Evolutionary conservation across 2,329 filamentous ascomycete species (phyloP).

Genomic region (Pseudonectria foliicola): DNA sequence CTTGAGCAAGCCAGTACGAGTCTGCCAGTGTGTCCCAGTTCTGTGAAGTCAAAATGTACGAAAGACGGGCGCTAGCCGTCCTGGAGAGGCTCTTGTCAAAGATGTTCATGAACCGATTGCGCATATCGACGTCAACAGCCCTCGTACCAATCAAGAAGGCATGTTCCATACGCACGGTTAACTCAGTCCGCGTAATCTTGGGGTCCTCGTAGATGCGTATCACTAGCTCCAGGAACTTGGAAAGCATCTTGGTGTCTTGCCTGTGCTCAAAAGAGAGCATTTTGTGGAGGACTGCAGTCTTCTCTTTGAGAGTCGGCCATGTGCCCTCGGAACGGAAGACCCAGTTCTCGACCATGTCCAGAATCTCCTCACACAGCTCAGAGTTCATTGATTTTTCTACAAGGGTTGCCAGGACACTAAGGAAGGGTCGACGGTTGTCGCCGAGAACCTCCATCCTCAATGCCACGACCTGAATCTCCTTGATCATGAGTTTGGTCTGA

Average conservation of each 20-base stretch:
- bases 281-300: slow-evolving; percentile 97
- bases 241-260: slow-evolving; percentile 74
- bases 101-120: slow-evolving; percentile 91
- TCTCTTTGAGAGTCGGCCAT: slow-evolving; percentile 96
- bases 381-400: slow-evolving; percentile 92
- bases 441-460: slow-evolving; percentile 87
- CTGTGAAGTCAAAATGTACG: slow-evolving; percentile 83
- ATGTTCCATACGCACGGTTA: slow-evolving; percentile 96
- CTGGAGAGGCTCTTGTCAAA: slow-evolving; percentile 94
- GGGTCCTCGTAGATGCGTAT: slow-evolving; percentile 98
- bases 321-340: slow-evolving; percentile 92
- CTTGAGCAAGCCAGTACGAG: slow-evolving; percentile 95
- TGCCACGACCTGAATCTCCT: slow-evolving; percentile 88
- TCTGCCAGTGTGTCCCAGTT: slow-evolving; percentile 96
- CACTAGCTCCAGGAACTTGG: slow-evolving; percentile 90
- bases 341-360: slow-evolving; percentile 92
- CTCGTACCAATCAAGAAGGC: slow-evolving; percentile 94
- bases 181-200: slow-evolving; percentile 87
- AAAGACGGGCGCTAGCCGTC: slow-evolving; percentile 78
- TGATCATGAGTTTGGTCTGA: slow-evolving; percentile 87
- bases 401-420: slow-evolving; percentile 88
- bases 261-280: slow-evolving; percentile 95
- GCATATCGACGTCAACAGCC: slow-evolving; percentile 91
- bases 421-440: slow-evolving; percentile 84
- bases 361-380: slow-evolving; percentile 81